Evolutionary conservation across 768 basidiomycete species (phyloP).

Genomic region (Agaricus sinodeliciosus): DNA sequence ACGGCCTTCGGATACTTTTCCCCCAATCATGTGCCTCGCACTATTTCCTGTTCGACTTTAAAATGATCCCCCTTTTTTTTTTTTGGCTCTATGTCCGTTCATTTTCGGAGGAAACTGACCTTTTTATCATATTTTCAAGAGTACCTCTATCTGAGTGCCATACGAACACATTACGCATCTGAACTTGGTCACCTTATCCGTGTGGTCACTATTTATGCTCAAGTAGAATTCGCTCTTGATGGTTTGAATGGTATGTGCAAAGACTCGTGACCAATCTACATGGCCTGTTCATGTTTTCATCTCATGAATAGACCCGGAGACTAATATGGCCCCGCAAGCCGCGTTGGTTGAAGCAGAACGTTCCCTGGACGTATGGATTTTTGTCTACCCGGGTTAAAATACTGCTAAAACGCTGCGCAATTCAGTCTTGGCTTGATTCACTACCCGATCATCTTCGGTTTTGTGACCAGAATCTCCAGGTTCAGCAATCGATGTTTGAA

Average conservation of each 20-base stretch:
- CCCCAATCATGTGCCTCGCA: neutral
- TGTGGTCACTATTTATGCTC: conserved; percentile 55
- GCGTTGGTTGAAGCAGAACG: conserved; percentile 36
- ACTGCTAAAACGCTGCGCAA: conserved; percentile 8
- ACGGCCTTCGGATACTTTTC: conserved; percentile 6
- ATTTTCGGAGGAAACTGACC: conserved; percentile 9
- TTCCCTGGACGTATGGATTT: conserved; percentile 34
- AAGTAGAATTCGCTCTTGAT: conserved; percentile 51
- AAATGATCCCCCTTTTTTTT: conserved; percentile 15
- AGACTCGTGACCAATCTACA: conserved; percentile 12
- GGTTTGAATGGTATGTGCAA: conserved; percentile 37
- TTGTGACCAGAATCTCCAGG: conserved; percentile 58
- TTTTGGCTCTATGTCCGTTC: conserved; percentile 12
- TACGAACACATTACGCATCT: conserved; percentile 54
- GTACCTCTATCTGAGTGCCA: conserved; percentile 59
- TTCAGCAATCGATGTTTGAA: conserved; percentile 73
- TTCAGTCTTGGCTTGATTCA: conserved; percentile 56
- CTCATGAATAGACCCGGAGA: conserved; percentile 25
- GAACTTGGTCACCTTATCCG: conserved; percentile 77
- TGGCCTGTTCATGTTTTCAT: conserved; percentile 3
- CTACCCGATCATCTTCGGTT: conserved; percentile 71
- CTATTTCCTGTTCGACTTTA: conserved; percentile 11
- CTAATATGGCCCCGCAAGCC: conserved; percentile 25
- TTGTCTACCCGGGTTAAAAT: conserved; percentile 9
- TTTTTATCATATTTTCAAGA: conserved; percentile 34